Evolutionary conservation across 2,329 filamentous ascomycete genomes (phyloP).

Genomic region (Hypoxylon sp.): DNA sequence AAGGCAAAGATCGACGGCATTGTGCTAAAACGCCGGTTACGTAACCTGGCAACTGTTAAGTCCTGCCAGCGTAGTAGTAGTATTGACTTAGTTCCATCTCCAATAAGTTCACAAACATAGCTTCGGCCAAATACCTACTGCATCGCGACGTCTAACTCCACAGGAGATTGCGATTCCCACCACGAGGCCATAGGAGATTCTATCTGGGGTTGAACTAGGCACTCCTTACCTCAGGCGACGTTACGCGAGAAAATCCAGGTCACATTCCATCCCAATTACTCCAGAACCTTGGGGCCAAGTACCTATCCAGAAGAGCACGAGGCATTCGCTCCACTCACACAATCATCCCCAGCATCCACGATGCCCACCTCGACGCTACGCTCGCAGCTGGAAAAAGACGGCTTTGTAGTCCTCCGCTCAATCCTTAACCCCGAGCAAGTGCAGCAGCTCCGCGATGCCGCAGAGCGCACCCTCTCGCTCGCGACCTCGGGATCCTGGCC

Average conservation of each 20-base stretch:
- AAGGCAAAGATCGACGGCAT: slow-evolving; percentile 31
- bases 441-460: slow-evolving; percentile 71
- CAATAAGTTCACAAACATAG: slow-evolving; percentile 15
- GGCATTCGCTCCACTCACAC: slow-evolving; percentile 14
- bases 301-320: slow-evolving; percentile 16
- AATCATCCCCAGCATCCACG: slow-evolving; percentile 3
- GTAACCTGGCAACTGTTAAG: slow-evolving; percentile 13
- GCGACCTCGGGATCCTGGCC: slow-evolving; percentile 84
- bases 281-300: background rate
- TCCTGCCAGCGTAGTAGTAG: slow-evolving; percentile 9
- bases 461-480: slow-evolving; percentile 68
- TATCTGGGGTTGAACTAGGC: slow-evolving; percentile 6
- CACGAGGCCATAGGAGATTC: slow-evolving; percentile 20
- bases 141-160: background rate
- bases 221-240: slow-evolving; percentile 19
- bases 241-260: slow-evolving; percentile 29
- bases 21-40: slow-evolving; percentile 26
- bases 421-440: slow-evolving; percentile 73
- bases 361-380: slow-evolving; percentile 56
- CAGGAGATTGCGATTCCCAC: slow-evolving; percentile 1
- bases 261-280: slow-evolving; percentile 1
- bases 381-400: slow-evolving; percentile 75
- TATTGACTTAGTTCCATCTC: slow-evolving; percentile 20
- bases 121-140: slow-evolving; percentile 6
- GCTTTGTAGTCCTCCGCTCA: slow-evolving; percentile 81